Evolutionary conservation across 2,329 filamentous ascomycete species (phyloP), one percentile per base, ranked within the genome.

Genomic region (Colletotrichum camelliae): DNA sequence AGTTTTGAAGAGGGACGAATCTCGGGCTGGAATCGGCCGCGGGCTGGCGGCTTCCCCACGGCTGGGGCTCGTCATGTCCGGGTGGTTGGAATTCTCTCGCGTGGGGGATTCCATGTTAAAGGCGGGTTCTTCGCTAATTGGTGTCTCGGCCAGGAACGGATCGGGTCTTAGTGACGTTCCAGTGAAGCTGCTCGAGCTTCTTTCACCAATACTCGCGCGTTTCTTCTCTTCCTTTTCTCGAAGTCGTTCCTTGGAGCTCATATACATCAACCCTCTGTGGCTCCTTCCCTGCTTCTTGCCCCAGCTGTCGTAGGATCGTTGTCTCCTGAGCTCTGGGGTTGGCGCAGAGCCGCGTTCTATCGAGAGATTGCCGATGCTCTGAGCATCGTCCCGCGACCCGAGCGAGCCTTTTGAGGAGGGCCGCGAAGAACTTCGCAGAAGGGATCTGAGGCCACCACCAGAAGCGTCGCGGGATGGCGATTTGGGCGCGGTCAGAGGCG

Each of bases 171-270:
- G 79, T 3, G 84, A 80, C 13, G 79, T 77, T 60, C 83, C 83
- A 43, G 82, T 87, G 77, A 83, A 89, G 9, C 82, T 81, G 75
- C 83, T 86, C 60, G 84, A 84, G 65, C 84, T 85, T 29, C 83
- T 81, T 48, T 85, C 80, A 64, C 86, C 85, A 76, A 85, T 79
- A 78, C 85, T 88, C n/a, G 85, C 80, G 55, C 92, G 88, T 80
- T 91, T 93, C 79, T 90, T 89, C 77, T 94, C 92, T 77, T 94
- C 92, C 78, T 89, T 92, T 67, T 92, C 91, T 61, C 90, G 88
- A 61, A 95, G 84, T 35, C 89, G 88, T 82, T 95, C 93, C 81
- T 91, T 93, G 61, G 93, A 95, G 84, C 89, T 92, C 92, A 94
- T 94, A 80, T 94, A 94, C 89, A 93, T 92, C 80, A 94, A 84